Evolutionary conservation across 108 stramenopile species (phyloP).

Genomic region (Cyclotella cryptica): DNA sequence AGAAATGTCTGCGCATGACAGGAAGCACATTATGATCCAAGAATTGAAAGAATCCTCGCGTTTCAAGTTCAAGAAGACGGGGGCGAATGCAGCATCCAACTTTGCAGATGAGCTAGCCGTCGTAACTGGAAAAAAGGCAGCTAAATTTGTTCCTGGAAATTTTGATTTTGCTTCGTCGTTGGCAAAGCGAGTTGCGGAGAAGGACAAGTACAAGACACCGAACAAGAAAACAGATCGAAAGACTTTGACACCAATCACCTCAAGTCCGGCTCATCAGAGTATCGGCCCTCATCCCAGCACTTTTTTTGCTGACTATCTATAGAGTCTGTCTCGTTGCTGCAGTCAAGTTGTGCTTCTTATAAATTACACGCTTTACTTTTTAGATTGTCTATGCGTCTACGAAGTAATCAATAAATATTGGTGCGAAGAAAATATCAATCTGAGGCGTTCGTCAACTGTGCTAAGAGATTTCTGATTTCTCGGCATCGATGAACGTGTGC

Average conservation of each 20-base stretch:
- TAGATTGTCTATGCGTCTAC: too few species aligned
- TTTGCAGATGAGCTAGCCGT: constrained; percentile 41
- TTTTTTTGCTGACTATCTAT: constrained; percentile 35
- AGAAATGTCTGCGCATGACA: constrained; percentile 9
- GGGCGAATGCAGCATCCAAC: neutral
- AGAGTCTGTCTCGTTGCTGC: neutral
- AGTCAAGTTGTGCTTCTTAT: too few species aligned
- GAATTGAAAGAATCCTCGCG: constrained; percentile 10
- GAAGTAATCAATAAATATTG: too few species aligned
- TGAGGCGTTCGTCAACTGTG: too few species aligned
- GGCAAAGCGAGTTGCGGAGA: constrained; percentile 8
- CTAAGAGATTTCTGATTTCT: constrained; percentile 6
- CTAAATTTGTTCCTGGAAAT: neutral
- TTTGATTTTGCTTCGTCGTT: constrained; percentile 18
- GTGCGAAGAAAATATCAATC: too few species aligned
- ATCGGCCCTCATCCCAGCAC: neutral
- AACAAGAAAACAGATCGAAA: neutral
- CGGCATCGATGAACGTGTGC: constrained; percentile 12
- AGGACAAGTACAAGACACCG: constrained; percentile 1
- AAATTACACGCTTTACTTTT: too few species aligned
- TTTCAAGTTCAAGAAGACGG: constrained; percentile 10
- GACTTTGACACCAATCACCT: constrained; percentile 11
- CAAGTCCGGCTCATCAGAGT: constrained; percentile 15
- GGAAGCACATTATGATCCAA: constrained; percentile 18
- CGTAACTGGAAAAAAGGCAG: constrained; percentile 13